Conservation (phyloP, 306 rosid genomes). For the Begonia masoniana region DNA sequence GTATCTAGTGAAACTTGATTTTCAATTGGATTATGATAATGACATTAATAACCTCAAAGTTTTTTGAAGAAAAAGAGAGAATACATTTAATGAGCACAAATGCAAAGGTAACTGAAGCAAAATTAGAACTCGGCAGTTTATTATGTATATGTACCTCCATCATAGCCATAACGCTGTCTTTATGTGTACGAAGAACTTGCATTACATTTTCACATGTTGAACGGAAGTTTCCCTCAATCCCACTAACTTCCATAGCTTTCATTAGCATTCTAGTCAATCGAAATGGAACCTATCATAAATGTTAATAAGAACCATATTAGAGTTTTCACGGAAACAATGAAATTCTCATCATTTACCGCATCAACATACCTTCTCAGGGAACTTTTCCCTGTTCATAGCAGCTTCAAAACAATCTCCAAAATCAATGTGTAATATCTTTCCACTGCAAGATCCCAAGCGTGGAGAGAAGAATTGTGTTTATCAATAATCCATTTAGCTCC, state of each 20-base stretch:
- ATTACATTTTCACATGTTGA: conserved; percentile 95
- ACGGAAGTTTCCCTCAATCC: conserved; percentile 96
- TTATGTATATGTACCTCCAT: conserved; percentile 62
- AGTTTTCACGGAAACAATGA: not conserved
- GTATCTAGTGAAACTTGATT: too few relatives aligned
- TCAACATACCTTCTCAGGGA: conserved; percentile 73
- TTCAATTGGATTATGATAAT: too few relatives aligned
- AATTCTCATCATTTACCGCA: conserved; percentile 12
- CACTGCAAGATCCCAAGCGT: conserved; percentile 40
- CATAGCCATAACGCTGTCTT: conserved; percentile 96
- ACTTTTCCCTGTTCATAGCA: conserved; percentile 94
- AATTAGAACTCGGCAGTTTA: not conserved
- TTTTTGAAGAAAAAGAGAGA: too few relatives aligned
- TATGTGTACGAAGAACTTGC: conserved; percentile 84
- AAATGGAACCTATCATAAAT: conserved; percentile 62
- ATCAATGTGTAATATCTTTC: conserved; percentile 95
- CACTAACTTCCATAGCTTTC: conserved; percentile 99
- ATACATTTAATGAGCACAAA: too few relatives aligned
- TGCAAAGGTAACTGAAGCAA: not conserved
- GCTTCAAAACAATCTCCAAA: conserved; percentile 99
- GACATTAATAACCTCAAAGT: too few relatives aligned
- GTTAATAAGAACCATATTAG: not conserved
- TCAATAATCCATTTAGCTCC: too few relatives aligned
- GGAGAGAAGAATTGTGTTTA: conserved; percentile 1
- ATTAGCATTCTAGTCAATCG: conserved; percentile 98